Evolutionary conservation across 768 basidiomycete species (phyloP), one percentile per base, ranked within the genome.

Genomic region (Boletus pseudopeckii): DNA sequence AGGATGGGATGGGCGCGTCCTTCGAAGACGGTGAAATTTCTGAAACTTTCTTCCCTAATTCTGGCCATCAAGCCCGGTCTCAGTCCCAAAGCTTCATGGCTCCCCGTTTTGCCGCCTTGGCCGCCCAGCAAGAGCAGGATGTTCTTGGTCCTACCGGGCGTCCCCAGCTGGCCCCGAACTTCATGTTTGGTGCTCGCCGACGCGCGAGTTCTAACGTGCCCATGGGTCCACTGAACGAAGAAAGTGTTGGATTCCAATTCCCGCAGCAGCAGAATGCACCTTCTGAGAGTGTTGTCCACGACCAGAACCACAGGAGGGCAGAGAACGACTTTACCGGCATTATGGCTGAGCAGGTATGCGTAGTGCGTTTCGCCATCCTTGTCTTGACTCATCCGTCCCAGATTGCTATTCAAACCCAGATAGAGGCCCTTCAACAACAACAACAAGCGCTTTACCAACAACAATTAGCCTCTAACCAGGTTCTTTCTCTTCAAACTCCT

Each of bases 281-380:
- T 64, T 37, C 65, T 52, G 59, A 65, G 17, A 52, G 52, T 45
- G 28, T 51, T 18, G 32, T 59, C 18, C 68, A 68, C n/a, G 77
- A 78, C 28, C 69, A 57, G 60, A 66, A 56, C 33, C 81, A 82
- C 60, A 75, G 85, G 57, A 83, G 85, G 68, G 69, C 76, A 33
- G 85, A 88, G 45, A 80, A 78, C 50, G 92, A 96, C 67, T 83
- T 94, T 52, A 83, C 82, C 33, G 90, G 90, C 24, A 88, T 95
- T 52, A 94, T 98, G 92, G 92, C 92, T 7, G 93, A 98, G 71
- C 96, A 98, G 81, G 93, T 92, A 59, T 56, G 74, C 56, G 6
- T 6, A 11, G 10, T 44, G n/a, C 24, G n/a, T 52, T 48, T 36
- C 38, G 10, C 30, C 36, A 2, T 34, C 42, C 37, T 46, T 50